Percentiles rank a stretch among this genome's conserved stretches.
Conservation (phyloP, 1,284 basidiomycete species). For the Thelephora terrestris region DNA sequence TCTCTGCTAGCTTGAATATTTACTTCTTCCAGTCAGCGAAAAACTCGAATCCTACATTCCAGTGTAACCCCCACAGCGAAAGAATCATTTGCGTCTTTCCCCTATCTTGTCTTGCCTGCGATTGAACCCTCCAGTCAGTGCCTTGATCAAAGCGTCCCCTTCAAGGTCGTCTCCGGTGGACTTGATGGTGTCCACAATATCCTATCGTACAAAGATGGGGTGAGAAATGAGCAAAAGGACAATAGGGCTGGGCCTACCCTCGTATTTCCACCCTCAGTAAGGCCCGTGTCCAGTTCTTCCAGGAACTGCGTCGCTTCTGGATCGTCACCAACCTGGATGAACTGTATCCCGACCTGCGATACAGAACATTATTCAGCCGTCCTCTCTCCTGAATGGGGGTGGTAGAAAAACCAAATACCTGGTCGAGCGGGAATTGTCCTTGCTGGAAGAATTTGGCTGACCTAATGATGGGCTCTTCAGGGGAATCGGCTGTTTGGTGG, state of each 20-base stretch:
- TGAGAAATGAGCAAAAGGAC: constrained; percentile 46
- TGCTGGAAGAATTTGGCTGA: constrained; percentile 38
- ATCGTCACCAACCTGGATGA: constrained; percentile 48
- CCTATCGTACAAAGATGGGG: constrained; percentile 22
- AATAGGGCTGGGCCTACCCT: constrained; percentile 29
- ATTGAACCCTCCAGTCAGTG: constrained; percentile 49
- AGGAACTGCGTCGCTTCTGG: constrained; percentile 35
- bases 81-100: no score
- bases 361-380: no score
- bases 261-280: constrained; percentile 22
- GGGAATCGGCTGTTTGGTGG: constrained; percentile 36
- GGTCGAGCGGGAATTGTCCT: constrained; percentile 39
- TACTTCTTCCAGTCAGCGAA: no score
- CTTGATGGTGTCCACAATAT: constrained; percentile 55
- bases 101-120: constrained; percentile 12
- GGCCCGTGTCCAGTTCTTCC: constrained; percentile 37
- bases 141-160: constrained; percentile 38
- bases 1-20: no score
- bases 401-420: constrained; percentile 24
- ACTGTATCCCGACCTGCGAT: constrained; percentile 43
- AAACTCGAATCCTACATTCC: no score
- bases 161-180: constrained; percentile 31
- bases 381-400: no score
- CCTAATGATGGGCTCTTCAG: constrained; percentile 35
- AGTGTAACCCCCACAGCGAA: no score